Base-by-base conservation (phyloP, 352 stramenopile species). In the Phytophthora citrophthora region DNA sequence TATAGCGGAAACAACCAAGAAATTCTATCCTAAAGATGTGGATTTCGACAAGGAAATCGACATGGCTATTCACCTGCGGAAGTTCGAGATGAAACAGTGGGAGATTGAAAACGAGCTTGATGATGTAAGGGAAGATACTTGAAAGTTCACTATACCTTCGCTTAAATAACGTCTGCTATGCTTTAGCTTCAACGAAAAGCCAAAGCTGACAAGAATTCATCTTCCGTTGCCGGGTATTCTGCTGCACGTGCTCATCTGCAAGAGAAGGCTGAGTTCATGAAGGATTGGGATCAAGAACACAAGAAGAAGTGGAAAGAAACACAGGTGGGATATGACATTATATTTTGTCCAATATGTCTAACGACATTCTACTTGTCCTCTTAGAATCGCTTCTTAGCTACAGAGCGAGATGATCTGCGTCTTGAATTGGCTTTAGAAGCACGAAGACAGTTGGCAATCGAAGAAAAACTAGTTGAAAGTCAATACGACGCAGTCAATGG, bases 81-180 rank as follows among this genome's bases (percentile, higher is more conserved):
- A 81, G 44, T 93, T 90, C 20, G 53, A 84, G 27, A 76, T 90
- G 66, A 54, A 72, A 1, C 81, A 89, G 32, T 92, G 81, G 81
- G 36, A 67, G 12, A 54, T 64, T 12, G 79, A 90, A 63, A 88
- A 90, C 49, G 59, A 81, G 15, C 40, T 66, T 5, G 26, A 64
- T 10, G 57, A 81, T 12, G 83, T 91, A 63, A 61, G 59, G 15
- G 15, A 18, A 45, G 20, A 36, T 10, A 32, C 31, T 31, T 46
- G 54, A 34, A 54, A 4, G 15, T 23, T 6, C n/a, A 9, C 16
- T 27, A n/a, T 20, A 8, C 1, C n/a, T 46, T 6, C 15, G 50
- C 8, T 16, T 54, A 32, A 40, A n/a, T 34, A 59, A 51, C 9
- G 24, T 62, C 40, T 50, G 0, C 5, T 31, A 15, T 4, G 27